Evolutionary conservation across 2,329 filamentous ascomycete genomes (phyloP).

Genomic region (Hypoxylon sp.): DNA sequence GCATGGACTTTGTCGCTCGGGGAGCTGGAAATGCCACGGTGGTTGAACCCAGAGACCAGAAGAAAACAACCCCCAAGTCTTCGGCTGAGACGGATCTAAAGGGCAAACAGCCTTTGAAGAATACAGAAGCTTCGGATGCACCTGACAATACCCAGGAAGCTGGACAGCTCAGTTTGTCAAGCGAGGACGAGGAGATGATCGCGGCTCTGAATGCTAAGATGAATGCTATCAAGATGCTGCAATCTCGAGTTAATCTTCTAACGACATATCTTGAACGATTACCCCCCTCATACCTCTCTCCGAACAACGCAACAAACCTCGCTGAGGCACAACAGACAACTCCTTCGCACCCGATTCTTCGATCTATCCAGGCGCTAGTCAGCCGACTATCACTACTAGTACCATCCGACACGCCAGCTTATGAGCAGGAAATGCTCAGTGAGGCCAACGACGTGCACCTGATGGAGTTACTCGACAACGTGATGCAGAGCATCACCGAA

Average conservation of each 20-base stretch:
- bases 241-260: slow-evolving; percentile 80
- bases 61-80: slow-evolving; percentile 61
- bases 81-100: slow-evolving; percentile 64
- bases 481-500: slow-evolving; percentile 80
- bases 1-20: slow-evolving; percentile 91
- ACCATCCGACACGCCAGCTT: slow-evolving; percentile 75
- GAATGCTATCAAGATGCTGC: slow-evolving; percentile 95
- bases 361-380: slow-evolving; percentile 88
- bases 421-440: slow-evolving; percentile 78
- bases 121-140: slow-evolving; percentile 51
- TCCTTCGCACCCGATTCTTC: slow-evolving; percentile 80
- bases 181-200: slow-evolving; percentile 73
- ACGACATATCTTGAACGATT: slow-evolving; percentile 82
- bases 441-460: slow-evolving; percentile 89
- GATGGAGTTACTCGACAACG: slow-evolving; percentile 79
- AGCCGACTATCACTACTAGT: slow-evolving; percentile 86
- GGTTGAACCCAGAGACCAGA: slow-evolving; percentile 57
- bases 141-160: slow-evolving; percentile 41
- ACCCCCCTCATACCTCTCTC: slow-evolving; percentile 74
- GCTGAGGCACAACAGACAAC: slow-evolving; percentile 57
- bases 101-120: slow-evolving; percentile 64
- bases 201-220: slow-evolving; percentile 84
- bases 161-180: slow-evolving; percentile 64
- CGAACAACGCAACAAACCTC: slow-evolving; percentile 54
- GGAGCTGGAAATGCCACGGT: slow-evolving; percentile 85